Conservation (phyloP, 495 filamentous ascomycete genomes). For the Neurospora terricola region DNA sequence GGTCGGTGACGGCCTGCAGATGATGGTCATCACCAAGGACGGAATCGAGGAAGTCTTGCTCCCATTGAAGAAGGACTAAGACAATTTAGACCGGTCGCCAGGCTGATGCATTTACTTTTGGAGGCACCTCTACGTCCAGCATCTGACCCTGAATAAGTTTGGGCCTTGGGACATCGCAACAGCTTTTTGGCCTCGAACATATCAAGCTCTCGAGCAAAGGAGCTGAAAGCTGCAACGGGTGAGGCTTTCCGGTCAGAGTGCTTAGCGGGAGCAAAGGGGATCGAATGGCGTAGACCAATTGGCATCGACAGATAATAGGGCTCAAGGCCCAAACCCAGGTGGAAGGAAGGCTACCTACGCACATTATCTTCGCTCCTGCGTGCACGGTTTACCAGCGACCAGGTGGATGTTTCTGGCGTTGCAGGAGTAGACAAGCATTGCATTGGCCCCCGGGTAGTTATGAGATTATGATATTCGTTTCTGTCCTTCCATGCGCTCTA, state of each 20-base stretch:
- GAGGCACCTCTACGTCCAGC: neutral
- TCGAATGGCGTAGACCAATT: neutral
- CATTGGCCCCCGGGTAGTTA: neutral
- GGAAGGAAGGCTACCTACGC: neutral
- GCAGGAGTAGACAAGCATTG: neutral
- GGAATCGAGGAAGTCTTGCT: constrained; percentile 80
- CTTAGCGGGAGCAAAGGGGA: neutral
- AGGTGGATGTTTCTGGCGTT: neutral
- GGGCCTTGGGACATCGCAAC: neutral
- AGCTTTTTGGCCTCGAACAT: neutral
- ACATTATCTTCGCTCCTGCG: neutral
- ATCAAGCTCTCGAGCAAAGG: neutral
- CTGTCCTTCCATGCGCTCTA: neutral
- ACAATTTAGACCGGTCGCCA: neutral
- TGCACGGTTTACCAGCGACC: neutral
- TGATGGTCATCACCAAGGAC: constrained; percentile 79
- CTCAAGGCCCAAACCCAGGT: neutral
- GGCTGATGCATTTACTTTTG: neutral
- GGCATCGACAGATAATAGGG: neutral
- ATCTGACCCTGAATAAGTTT: neutral
- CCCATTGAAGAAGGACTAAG: constrained; percentile 76
- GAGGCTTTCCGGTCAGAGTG: neutral
- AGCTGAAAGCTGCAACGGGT: neutral
- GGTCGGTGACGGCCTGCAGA: constrained; percentile 92
- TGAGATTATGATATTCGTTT: neutral